Evolutionary conservation across 1,139 yeast species (phyloP), one percentile per base, ranked within the genome.

Genomic region (Candida frijolesensis): DNA sequence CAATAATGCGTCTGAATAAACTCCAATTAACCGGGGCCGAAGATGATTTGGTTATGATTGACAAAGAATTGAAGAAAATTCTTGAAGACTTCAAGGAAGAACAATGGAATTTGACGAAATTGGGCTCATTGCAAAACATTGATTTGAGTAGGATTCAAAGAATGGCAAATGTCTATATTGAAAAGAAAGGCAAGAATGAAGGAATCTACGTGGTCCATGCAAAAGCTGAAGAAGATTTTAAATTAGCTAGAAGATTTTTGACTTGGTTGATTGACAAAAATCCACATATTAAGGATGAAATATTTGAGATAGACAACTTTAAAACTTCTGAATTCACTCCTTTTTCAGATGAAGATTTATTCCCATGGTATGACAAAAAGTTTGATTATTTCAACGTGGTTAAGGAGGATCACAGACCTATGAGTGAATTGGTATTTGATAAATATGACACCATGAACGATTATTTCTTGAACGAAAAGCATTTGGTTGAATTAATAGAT

Each of bases 241-340:
- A 65, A 47, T 59, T 72, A 16, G 74, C 74, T 12, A 73, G 72
- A 53, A 57, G 81, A 43, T 62, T 76, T 15, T 54, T 77, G 16
- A 53, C 73, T 47, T 76, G 80, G 80, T 55, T 62, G 22, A 60
- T 76, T 47, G 66, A 72, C 54, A 65, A 66, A 51, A 73, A 73
- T 49, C 58, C 64, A 32, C 79, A 72, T 53, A 48, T 60, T 15
- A 56, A 57, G 18, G 63, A 63, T 40, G 44, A 45, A 25, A 46
- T 72, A 27, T 51, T 44, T 30, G 47, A 54, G 0, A 43, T 45
- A 1, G 47, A 47, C 25, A 38, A 48, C 7, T 42, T 51, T 12
- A 38, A 29, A 9, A 40, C 39, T 2, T 41, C 51, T 2, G 44
- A 56, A 6, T 60, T 63, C 19, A 45, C 69, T 2, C 76, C 77